A percentile compares a stretch with the other conserved stretches of the same genome.
These are phyloP conservation scores for Neolentinus lepideus DNA, from an alignment of 1,284 basidiomycete species.

Conservation along the genomic window DNA sequence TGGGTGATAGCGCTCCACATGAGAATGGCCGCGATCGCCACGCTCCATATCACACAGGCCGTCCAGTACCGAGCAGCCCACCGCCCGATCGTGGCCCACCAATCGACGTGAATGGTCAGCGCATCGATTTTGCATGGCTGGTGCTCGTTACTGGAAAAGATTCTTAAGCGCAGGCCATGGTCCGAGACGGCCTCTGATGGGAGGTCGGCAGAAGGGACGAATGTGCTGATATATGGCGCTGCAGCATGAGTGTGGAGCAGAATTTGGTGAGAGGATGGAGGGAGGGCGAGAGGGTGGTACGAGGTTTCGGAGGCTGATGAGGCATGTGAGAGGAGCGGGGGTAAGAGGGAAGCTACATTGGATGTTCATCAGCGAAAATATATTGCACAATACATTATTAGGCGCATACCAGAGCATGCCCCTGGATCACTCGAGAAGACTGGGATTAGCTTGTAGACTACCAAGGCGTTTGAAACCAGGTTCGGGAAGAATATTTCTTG, in stretches of 20 bases:
- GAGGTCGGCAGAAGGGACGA: slow-evolving; percentile 8
- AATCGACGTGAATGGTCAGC: slow-evolving; percentile 53
- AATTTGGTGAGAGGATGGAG: slow-evolving; percentile 27
- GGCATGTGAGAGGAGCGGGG: slow-evolving; percentile 51
- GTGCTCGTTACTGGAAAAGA: slow-evolving; percentile 46
- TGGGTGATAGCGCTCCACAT: slow-evolving; percentile 44
- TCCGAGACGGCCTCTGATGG: slow-evolving; percentile 9
- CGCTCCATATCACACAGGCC: slow-evolving; percentile 60
- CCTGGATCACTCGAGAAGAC: slow-evolving; percentile 1
- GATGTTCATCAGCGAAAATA: not conserved
- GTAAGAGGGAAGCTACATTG: slow-evolving; percentile 36
- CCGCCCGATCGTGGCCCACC: slow-evolving; percentile 62
- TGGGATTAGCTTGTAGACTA: slow-evolving; percentile 52
- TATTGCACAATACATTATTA: not conserved
- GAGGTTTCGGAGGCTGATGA: slow-evolving; percentile 60
- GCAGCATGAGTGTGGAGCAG: slow-evolving; percentile 67
- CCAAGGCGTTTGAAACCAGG: slow-evolving; percentile 48
- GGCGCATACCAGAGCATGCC: not conserved
- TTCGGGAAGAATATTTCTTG: slow-evolving; percentile 12
- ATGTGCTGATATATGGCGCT: slow-evolving; percentile 52
- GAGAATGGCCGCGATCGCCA: slow-evolving; percentile 54
- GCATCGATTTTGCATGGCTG: slow-evolving; percentile 32
- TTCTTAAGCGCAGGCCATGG: slow-evolving; percentile 41
- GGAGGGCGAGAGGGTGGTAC: slow-evolving; percentile 47
- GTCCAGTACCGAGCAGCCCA: slow-evolving; percentile 68